Conservation (phyloP, 257 asterid species). For the Solanum acaule region DNA sequence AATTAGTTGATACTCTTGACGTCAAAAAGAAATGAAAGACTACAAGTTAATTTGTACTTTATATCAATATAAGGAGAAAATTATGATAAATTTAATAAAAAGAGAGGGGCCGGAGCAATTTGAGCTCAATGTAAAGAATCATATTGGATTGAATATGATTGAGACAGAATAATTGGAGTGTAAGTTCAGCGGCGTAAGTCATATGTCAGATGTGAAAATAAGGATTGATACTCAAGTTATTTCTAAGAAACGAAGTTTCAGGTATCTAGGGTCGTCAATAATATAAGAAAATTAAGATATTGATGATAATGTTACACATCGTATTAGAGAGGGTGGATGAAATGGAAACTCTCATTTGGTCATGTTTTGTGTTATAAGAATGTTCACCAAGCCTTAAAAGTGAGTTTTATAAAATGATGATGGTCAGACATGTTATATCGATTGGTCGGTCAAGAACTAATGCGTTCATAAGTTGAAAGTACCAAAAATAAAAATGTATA, state of each 20-base stretch:
- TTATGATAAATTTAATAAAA: no score
- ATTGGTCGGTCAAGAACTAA: neutral
- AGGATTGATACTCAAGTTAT: neutral
- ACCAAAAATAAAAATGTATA: no score
- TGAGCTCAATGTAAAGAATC: no score
- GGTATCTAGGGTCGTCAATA: neutral
- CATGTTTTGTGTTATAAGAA: neutral
- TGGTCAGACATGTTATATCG: neutral
- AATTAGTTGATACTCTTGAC: no score
- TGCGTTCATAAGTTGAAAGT: rapidly evolving
- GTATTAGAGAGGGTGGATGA: neutral
- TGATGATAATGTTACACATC: neutral
- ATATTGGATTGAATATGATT: no score
- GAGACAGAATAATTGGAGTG: no score
- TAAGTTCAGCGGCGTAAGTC: no score
- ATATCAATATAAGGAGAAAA: no score
- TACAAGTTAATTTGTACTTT: no score
- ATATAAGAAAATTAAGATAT: neutral
- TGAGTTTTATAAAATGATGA: neutral
- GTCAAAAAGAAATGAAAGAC: no score
- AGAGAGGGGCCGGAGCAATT: no score
- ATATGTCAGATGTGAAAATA: neutral
- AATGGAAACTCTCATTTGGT: neutral
- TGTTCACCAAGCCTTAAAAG: neutral
- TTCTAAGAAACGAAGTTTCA: neutral